Base-by-base conservation (phyloP, 345 rosid species). In the Sonneratia caseolaris region DNA sequence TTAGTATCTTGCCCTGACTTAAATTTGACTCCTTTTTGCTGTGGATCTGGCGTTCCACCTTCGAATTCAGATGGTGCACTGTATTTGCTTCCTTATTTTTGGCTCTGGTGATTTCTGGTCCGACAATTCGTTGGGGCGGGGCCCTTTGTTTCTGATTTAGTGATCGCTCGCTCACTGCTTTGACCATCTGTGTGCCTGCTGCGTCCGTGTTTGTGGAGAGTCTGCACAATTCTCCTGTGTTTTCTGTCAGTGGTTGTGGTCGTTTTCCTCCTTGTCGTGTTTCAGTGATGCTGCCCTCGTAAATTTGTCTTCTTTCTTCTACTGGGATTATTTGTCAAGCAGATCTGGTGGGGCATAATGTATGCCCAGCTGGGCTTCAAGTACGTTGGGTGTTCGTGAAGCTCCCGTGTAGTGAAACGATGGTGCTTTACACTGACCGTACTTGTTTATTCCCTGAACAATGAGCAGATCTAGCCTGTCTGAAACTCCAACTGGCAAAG, bases 401-500 rank as follows among this genome's bases (percentile, higher is more conserved):
- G 13, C 15, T 57, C 51, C 51, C 2, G 51, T 47, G 14, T 47
- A 47, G 51, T 9, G 51, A 9, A 47, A 47, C 9, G 51, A n/a
- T 57, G 64, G 13, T 57, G 64, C n/a, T 6, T 1, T n/a, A n/a
- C 12, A 57, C 7, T 47, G 51, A 47, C 51, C 3, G 15, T 22
- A 66, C 35, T 73, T 49, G 40, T 67, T 42, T 45, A 22, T 40
- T 13, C 49, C 74, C 62, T 77, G 71, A 69, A 78, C 72, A 71
- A 73, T 67, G 76, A 67, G 69, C 89, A 95, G 99, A 88, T 82
- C 92, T 73, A 78, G 85, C 73, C 72, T 86, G 65, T 80, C 86
- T 27, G 98, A 95, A 79, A 85, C 97, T 80, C 87, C 91, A 57
- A 80, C 71, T 65, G 81, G 75, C 67, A 92, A 89, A 80, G 73